A percentile compares a stretch with the other conserved stretches of the same genome.
phyloP scores from a whole-genome alignment of 2,329 filamentous ascomycete genomes.

The Aspergillus sp. region DNA sequence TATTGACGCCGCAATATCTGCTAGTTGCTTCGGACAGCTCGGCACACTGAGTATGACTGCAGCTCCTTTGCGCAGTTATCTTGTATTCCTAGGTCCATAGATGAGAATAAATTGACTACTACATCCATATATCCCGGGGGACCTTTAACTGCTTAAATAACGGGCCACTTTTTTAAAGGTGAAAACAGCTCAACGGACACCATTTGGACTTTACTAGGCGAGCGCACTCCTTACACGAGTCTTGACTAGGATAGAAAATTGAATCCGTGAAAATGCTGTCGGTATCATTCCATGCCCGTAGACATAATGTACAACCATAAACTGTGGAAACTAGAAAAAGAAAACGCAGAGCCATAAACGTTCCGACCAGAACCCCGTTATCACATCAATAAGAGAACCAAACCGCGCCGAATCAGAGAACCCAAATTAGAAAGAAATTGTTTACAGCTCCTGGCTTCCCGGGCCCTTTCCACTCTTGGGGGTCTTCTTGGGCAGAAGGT shows the following conservation, averaged over 20 bases:
- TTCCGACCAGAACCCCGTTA: conserved; percentile 70
- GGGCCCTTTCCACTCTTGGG: conserved; percentile 88
- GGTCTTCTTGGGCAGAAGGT: conserved; percentile 99
- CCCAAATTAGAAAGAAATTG: conserved; percentile 55
- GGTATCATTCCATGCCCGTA: conserved; percentile 54
- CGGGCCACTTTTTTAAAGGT: too few species aligned
- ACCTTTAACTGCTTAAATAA: too few species aligned
- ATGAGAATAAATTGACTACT: not conserved
- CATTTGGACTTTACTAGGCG: not conserved
- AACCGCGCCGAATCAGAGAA: conserved; percentile 73
- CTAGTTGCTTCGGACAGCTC: conserved; percentile 18
- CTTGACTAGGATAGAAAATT: conserved; percentile 9
- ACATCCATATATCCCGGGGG: not conserved
- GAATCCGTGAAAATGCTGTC: conserved; percentile 36
- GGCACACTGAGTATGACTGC: not conserved
- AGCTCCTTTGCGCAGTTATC: not conserved
- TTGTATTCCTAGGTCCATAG: not conserved
- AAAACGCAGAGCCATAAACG: conserved; percentile 59
- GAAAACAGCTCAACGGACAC: not conserved
- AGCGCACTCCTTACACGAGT: not conserved
- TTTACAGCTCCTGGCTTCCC: conserved; percentile 84
- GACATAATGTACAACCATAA: conserved; percentile 65
- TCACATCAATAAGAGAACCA: conserved; percentile 68
- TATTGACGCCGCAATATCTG: conserved; percentile 5
- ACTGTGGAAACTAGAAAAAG: conserved; percentile 44